Evolutionary conservation across 306 rosid species (phyloP).

Genomic region (Trifolium pratense): DNA sequence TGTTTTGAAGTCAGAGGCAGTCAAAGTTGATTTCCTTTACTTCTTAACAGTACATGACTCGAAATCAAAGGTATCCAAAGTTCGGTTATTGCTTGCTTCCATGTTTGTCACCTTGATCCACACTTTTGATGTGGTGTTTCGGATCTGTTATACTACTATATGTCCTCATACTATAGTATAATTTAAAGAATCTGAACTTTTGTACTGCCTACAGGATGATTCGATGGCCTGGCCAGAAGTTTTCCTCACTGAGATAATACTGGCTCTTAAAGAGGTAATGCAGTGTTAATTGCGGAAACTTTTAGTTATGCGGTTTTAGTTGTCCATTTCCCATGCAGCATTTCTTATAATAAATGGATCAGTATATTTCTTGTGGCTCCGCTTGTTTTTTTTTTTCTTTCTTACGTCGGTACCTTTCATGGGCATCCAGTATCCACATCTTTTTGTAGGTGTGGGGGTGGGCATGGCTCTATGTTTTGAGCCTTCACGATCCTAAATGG

Average conservation of each 20-base stretch:
- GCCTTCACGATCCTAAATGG: conserved; percentile 1
- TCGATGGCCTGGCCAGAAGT: conserved; percentile 43
- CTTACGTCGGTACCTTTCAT: conserved; percentile 5
- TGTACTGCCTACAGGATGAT: conserved; percentile 41
- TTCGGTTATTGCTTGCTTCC: conserved; percentile 1
- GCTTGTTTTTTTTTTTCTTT: not conserved
- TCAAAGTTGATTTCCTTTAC: conserved; percentile 55
- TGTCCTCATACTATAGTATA: conserved; percentile 46
- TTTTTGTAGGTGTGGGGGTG: not conserved
- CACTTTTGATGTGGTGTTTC: conserved; percentile 6
- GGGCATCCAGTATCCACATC: not conserved
- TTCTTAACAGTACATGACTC: conserved; percentile 66
- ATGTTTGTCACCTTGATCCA: conserved; percentile 5
- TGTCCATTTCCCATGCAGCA: not conserved
- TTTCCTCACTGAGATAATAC: conserved; percentile 82
- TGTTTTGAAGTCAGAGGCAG: conserved; percentile 43
- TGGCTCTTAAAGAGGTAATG: conserved; percentile 91
- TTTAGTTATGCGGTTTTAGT: not conserved
- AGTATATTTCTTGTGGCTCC: conserved; percentile 1
- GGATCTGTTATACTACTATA: conserved; percentile 20
- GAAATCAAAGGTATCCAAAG: conserved; percentile 56
- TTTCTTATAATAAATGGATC: not conserved
- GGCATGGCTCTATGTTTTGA: conserved; percentile 4
- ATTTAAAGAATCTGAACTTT: conserved; percentile 25
- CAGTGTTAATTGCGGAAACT: conserved; percentile 16